Evolutionary conservation across 169 alveolate genomes (phyloP).

Genomic region (Plasmodium yoelii): DNA sequence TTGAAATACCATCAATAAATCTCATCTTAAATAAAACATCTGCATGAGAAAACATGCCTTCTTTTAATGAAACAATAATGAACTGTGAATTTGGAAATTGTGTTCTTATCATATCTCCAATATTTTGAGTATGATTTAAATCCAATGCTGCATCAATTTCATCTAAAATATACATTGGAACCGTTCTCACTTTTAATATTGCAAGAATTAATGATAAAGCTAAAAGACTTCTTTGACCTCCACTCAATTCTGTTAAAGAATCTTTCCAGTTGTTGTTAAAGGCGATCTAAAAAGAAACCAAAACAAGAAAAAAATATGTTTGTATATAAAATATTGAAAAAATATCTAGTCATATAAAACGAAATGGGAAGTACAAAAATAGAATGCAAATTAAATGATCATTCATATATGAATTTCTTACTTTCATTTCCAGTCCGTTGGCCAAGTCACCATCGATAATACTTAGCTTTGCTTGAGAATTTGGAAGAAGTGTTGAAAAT

Average conservation of each 20-base stretch:
- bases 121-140: constrained; percentile 98
- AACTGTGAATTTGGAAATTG: constrained; percentile 98
- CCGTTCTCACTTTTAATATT: constrained; percentile 96
- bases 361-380: not conserved
- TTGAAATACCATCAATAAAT: constrained; percentile 93
- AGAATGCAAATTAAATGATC: not conserved
- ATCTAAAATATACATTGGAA: constrained; percentile 99
- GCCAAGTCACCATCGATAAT: constrained; percentile 86
- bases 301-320: not conserved
- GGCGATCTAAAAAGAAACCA: constrained; percentile 86
- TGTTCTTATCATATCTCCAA: constrained; percentile 96
- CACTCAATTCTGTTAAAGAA: constrained; percentile 92
- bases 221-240: constrained; percentile 98
- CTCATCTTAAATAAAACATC: constrained; percentile 95
- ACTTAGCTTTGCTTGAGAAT: constrained; percentile 94
- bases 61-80: constrained; percentile 96
- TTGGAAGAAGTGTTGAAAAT: constrained; percentile 94
- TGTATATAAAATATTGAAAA: not conserved
- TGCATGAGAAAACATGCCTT: constrained; percentile 99
- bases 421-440: constrained; percentile 89
- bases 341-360: not conserved
- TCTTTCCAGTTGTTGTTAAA: constrained; percentile 95
- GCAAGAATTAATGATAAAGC: constrained; percentile 98
- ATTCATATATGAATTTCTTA: constrained; percentile 5
- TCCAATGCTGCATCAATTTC: constrained; percentile 99